Evolutionary conservation across 352 stramenopile genomes (phyloP).

Genomic region (Phytophthora cajani): DNA sequence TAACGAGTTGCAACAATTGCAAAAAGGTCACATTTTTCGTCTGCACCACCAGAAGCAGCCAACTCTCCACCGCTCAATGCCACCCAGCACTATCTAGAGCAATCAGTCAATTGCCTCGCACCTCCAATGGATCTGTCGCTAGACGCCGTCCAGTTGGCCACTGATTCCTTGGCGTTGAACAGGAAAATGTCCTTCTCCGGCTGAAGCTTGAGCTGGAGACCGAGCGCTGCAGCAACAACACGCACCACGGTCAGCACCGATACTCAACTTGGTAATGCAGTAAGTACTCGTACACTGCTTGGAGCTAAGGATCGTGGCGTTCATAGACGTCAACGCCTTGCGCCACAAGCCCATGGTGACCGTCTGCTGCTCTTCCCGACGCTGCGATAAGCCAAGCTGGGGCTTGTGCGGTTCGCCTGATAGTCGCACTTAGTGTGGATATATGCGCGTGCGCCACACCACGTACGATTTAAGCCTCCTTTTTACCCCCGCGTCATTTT

Average conservation of each 20-base stretch:
- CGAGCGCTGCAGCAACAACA: slow-evolving; percentile 52
- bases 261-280: not conserved
- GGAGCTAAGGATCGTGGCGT: slow-evolving; percentile 80
- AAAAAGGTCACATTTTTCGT: slow-evolving; percentile 2
- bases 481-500: slow-evolving; percentile 1
- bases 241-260: not conserved
- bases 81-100: not conserved
- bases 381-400: not conserved
- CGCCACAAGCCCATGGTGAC: slow-evolving; percentile 77
- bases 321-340: slow-evolving; percentile 71
- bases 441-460: not conserved
- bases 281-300: slow-evolving; percentile 70
- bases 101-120: slow-evolving; percentile 17
- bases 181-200: slow-evolving; percentile 81
- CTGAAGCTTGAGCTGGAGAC: slow-evolving; percentile 76
- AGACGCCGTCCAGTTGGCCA: slow-evolving; percentile 70
- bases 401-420: slow-evolving; percentile 8
- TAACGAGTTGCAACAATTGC: slow-evolving; percentile 21
- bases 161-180: slow-evolving; percentile 63
- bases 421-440: slow-evolving; percentile 23
- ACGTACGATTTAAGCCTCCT: not conserved
- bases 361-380: slow-evolving; percentile 2
- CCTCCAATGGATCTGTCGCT: slow-evolving; percentile 86
- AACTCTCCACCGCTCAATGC: not conserved
- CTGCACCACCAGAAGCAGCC: slow-evolving; percentile 1